Conservation (phyloP, 306 rosid genomes). For the Myrica gale region DNA sequence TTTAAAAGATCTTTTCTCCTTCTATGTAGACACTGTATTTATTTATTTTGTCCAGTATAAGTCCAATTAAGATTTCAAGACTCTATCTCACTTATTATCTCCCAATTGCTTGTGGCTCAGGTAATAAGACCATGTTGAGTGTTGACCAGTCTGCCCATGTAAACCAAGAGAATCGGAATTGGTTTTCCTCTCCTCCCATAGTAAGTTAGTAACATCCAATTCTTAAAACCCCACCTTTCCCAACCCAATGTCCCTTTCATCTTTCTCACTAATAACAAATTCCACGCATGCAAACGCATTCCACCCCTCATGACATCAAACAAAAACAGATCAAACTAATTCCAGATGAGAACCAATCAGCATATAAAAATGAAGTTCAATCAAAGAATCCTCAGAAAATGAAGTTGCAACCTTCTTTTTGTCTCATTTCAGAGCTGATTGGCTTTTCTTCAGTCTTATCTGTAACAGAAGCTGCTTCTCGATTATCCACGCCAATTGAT, state of each 20-base stretch:
- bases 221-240: neutral
- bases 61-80: neutral
- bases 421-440: conserved; percentile 70
- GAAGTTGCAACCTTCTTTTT: conserved; percentile 71
- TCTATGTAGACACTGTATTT: neutral
- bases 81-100: neutral
- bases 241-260: conserved; percentile 1
- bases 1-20: neutral
- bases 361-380: neutral
- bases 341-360: conserved; percentile 1
- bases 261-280: neutral
- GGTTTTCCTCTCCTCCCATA: conserved; percentile 2
- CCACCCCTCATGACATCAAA: neutral
- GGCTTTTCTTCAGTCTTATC: conserved; percentile 66
- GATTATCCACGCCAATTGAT: conserved; percentile 12
- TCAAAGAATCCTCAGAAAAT: conserved; percentile 17
- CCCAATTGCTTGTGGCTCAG: neutral
- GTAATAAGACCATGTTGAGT: neutral
- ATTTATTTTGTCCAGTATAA: neutral
- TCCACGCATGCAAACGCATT: neutral
- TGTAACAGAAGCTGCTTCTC: conserved; percentile 28
- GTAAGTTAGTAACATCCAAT: neutral
- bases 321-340: neutral
- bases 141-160: neutral
- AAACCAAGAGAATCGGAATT: neutral